Evolutionary conservation across 345 rosid species (phyloP).

Genomic region (Euclidium syriacum): DNA sequence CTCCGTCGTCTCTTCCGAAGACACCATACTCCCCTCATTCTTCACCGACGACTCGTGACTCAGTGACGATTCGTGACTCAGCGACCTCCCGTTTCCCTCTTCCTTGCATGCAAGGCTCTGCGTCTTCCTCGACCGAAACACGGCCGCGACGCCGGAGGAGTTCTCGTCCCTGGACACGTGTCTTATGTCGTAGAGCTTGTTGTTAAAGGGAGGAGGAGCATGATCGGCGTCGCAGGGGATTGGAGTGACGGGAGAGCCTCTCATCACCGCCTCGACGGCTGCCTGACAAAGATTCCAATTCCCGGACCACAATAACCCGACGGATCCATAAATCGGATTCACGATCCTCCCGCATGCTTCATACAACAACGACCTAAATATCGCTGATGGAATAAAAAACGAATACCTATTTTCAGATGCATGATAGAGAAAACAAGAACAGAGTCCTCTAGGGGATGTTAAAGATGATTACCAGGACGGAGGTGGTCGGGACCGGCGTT

Average conservation of each 20-base stretch:
- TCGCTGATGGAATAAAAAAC: constrained; percentile 48
- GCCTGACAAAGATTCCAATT: constrained; percentile 95
- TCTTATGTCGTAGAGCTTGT: constrained; percentile 64
- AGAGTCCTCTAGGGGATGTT: constrained; percentile 9
- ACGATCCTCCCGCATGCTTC: constrained; percentile 98
- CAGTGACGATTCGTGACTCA: constrained; percentile 85
- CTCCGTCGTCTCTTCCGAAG: constrained; percentile 46
- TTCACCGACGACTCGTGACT: constrained; percentile 77
- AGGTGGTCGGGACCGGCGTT: constrained; percentile 93
- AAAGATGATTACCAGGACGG: constrained; percentile 65
- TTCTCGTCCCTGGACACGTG: constrained; percentile 79
- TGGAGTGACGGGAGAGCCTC: constrained; percentile 74
- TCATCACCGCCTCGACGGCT: constrained; percentile 89
- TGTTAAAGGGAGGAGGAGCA: constrained; percentile 72
- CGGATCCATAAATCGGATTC: constrained; percentile 95
- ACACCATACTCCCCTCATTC: constrained; percentile 58
- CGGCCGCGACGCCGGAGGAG: constrained; percentile 31
- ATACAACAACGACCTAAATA: constrained; percentile 87
- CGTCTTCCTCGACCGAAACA: background rate
- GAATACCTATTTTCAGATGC: background rate
- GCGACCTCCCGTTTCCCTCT: constrained; percentile 22
- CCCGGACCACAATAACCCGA: constrained; percentile 87
- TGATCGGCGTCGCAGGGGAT: constrained; percentile 66
- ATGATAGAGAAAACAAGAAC: background rate
- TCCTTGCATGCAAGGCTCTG: constrained; percentile 41